Evolutionary conservation across 805 yeast species (phyloP), one percentile per base, ranked within the genome.

Genomic region (Kodamaea laetipori): DNA sequence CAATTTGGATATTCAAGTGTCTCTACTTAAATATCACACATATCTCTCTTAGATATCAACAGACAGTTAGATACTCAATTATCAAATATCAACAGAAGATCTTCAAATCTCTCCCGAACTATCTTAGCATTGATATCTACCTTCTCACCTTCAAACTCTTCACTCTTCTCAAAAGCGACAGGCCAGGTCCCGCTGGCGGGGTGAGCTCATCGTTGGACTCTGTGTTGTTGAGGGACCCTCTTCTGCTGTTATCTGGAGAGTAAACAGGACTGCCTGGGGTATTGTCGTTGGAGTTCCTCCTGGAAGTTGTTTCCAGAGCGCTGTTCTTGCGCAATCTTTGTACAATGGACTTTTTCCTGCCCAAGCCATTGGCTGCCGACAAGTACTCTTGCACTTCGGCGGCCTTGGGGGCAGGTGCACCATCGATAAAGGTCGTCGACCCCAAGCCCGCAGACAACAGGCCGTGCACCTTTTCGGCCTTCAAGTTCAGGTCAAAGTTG

Each of bases 341-440:
- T 11, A 80, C 86, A 34, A 89, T 61, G n/a, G 95, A 86, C 69
- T 87, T 88, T 65, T 90, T 89, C 63, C 97, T 80, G 24, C 82
- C 80, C 48, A 90, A 65, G 13, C 74, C 64, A 21, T 51, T 56
- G 37, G 45, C 47, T 19, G 47, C 50, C 34, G 56, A 50, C 39
- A 63, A 56, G 11, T 59, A 61, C 15, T 68, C 69, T 10, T 57
- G 58, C n/a, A 38, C 35, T 16, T 38, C 47, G 11, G 54, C 25
- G 42, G 52, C 66, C 63, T 43, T 84, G 65, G 77, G 74, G 4
- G 97, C 99, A 10, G 98, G 98, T 0, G 97, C 94, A 26, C 99
- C 99, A 63, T 94, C 97, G 48, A 92, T 61, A 60, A 92, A 92
- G 0, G 99, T 92, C 2, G 96, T 78, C 1, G 92, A 79, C 2